A percentile compares a stretch with the other conserved stretches of the same genome.
These are phyloP conservation scores for Scutellaria galericulata DNA, from an alignment of 257 asterid species.

Conservation along the genomic window DNA sequence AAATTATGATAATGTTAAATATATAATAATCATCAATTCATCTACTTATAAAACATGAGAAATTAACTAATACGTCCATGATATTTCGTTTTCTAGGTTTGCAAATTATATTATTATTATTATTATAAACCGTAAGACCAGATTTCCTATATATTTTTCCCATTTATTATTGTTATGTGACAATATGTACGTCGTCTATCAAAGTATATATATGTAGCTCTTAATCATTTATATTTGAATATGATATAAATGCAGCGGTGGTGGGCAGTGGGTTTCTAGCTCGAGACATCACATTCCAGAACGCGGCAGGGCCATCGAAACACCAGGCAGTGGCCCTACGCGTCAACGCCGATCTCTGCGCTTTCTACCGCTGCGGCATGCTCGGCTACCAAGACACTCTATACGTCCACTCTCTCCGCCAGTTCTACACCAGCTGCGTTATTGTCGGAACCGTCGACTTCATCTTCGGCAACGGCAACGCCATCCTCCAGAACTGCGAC, in stretches of 20 bases:
- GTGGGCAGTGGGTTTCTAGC: conserved; percentile 56
- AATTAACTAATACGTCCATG: too few relatives aligned
- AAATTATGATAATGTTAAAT: too few relatives aligned
- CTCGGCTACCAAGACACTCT: conserved; percentile 66
- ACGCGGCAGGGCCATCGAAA: conserved; percentile 61
- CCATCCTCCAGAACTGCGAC: conserved; percentile 55
- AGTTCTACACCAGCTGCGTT: conserved; percentile 52
- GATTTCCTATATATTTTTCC: too few relatives aligned
- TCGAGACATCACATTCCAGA: conserved; percentile 62
- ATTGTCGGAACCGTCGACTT: conserved; percentile 65
- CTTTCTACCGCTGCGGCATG: conserved; percentile 60
- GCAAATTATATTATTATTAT: too few relatives aligned
- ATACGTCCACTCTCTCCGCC: conserved; percentile 69
- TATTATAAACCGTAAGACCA: too few relatives aligned
- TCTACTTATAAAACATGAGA: too few relatives aligned
- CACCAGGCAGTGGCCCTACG: conserved; percentile 66
- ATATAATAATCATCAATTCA: too few relatives aligned
- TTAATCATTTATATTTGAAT: too few relatives aligned
- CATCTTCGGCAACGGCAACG: conserved; percentile 69
- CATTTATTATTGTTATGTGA: too few relatives aligned
- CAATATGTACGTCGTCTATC: too few relatives aligned
- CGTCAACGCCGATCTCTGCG: conserved; percentile 57
- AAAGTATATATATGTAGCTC: too few relatives aligned
- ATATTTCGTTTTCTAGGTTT: too few relatives aligned
- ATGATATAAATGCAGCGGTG: conserved; percentile 40